These are phyloP conservation scores for Syncephalastrum monosporum DNA, from an alignment of 371 early-diverging fungal species.

Conservation along the genomic window DNA sequence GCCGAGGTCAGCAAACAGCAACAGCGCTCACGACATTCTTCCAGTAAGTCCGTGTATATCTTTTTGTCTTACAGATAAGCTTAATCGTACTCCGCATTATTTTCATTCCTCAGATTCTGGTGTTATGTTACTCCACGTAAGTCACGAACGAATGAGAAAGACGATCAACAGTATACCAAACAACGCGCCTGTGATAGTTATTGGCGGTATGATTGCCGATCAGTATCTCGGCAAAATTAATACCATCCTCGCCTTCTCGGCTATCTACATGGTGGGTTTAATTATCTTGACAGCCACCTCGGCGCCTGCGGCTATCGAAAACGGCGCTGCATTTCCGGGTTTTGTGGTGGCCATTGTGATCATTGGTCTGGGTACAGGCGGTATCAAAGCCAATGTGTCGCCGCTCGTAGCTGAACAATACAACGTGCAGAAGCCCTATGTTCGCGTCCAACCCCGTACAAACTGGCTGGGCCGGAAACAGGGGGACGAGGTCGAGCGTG, in stretches of 20 bases:
- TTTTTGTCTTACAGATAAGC: background rate
- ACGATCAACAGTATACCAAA: background rate
- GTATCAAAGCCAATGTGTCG: conserved; percentile 53
- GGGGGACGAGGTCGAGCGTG: conserved; percentile 19
- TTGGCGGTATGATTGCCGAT: conserved; percentile 84
- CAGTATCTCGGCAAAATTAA: conserved; percentile 80
- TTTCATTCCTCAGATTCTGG: conserved; percentile 46
- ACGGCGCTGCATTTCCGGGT: conserved; percentile 60
- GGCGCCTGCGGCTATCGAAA: conserved; percentile 51
- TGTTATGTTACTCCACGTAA: conserved; percentile 70
- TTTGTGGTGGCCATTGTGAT: conserved; percentile 66
- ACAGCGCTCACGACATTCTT: conserved; percentile 77
- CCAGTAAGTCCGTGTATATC: conserved; percentile 20
- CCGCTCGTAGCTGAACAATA: conserved; percentile 55
- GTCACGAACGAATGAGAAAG: background rate
- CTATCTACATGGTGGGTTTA: conserved; percentile 72
- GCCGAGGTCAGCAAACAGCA: conserved; percentile 55
- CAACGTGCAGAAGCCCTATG: conserved; percentile 24
- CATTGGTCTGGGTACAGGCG: conserved; percentile 66
- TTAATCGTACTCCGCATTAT: background rate
- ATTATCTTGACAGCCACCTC: conserved; percentile 66
- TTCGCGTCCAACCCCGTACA: conserved; percentile 22
- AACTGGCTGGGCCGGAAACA: conserved; percentile 10
- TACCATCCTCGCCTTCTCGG: conserved; percentile 70
- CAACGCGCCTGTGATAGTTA: conserved; percentile 3